Base-by-base conservation (phyloP, 208 protist genomes). In the Trypanosoma lewisi region DNA sequence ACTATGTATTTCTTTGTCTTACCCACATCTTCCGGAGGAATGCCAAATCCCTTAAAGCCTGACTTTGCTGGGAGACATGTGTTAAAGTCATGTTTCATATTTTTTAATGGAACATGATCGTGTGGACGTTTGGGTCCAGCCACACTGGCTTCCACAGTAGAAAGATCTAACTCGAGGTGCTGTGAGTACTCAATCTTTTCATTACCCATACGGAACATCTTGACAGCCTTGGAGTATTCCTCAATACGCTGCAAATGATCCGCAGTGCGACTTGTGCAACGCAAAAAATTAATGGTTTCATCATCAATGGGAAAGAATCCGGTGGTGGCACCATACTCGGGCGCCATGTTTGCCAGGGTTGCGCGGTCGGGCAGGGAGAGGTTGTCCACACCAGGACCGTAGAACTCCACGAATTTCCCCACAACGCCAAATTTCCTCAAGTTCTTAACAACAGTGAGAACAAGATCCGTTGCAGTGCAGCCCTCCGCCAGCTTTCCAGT, bases 331-430 rank as follows among this genome's bases (percentile, higher is more conserved):
- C 95, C 97, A 72, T 98, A 98, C 75, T 99, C 97, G 30, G 95
- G 96, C n/a, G 96, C 91, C 97, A 99, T 99, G 80, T 98, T 98
- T 23, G 95, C 90, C 53, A 98, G 83, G 14, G 97, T 98, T 44
- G 93, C 88, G 48, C 97, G 91, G 70, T 98, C 96, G 7, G 94
- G 92, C 11, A 98, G 70, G 19, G 94, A 97, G 4, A 98, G 83
- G 36, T 70, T 66, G 48, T 84, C 72, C 23, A 98, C 88, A 67
- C 95, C 96, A 23, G 82, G 79, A 48, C 97, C 97, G 73, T 95
- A 98, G 77, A 98, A 99, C 86, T 99, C 97, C 4, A 99, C 97
- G 67, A 98, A 98, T 74, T 98, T 98, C 52, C 95, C 96, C 12
- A 98, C 97, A 42, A 99, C 95, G 57, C 95, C 95, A 49, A 97